Percentiles rank a stretch among this genome's conserved stretches.
Evolutionary conservation across 495 filamentous ascomycete species (phyloP).

Genomic region (Schizothecium vesticola): DNA sequence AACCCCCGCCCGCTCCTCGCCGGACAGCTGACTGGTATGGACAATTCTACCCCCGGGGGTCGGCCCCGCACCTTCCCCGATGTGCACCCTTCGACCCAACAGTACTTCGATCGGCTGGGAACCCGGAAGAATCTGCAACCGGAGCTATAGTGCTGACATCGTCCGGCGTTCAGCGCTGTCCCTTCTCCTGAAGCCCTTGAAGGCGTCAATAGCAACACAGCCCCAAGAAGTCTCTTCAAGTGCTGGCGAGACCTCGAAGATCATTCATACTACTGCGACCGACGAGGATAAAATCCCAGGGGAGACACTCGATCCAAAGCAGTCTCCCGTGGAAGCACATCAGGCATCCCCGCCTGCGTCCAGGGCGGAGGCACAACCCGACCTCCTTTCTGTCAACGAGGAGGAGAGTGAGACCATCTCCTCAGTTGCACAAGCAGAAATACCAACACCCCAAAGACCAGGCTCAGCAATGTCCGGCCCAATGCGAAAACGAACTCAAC

Average conservation of each 20-base stretch:
- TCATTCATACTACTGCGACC: neutral
- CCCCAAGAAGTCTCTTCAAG: neutral
- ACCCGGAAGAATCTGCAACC: neutral
- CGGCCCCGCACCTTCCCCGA: neutral
- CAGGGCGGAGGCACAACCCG: neutral
- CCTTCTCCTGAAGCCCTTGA: neutral
- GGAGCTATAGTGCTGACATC: neutral
- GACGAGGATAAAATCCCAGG: neutral
- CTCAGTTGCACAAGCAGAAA: neutral
- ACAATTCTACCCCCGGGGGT: neutral
- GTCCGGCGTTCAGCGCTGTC: neutral
- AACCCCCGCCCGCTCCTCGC: neutral
- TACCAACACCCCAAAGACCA: neutral
- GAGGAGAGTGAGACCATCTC: neutral
- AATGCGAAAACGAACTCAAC: neutral
- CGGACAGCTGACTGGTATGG: neutral
- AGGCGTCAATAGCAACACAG: neutral
- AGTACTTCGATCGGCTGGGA: neutral
- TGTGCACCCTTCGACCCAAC: neutral
- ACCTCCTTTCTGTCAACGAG: neutral
- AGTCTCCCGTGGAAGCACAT: neutral
- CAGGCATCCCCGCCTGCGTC: neutral
- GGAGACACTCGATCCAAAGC: neutral
- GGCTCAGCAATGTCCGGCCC: neutral
- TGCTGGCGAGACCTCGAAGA: neutral